Evolutionary conservation across 768 basidiomycete species (phyloP), one percentile per base, ranked within the genome.

Genomic region (Suillus decipiens): DNA sequence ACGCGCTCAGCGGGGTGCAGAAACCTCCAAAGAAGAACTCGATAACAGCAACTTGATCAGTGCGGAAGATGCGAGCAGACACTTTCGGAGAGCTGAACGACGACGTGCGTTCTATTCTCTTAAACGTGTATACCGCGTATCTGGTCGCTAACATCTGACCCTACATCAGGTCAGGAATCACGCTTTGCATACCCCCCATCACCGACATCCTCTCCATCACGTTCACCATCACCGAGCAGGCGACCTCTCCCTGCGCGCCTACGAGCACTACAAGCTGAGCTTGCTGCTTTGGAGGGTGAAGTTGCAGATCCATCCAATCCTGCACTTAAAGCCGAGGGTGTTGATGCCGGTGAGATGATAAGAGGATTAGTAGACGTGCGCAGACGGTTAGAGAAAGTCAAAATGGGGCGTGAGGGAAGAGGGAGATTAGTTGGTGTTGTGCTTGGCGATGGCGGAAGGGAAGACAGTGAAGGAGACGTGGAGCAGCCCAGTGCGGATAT

Each of bases 261-360:
- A 24, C 83, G 84, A 10, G 74, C 79, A 2, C 80, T 99, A 9
- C 90, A 94, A 64, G 82, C 83, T 2, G 96, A 99, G 70, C 80
- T 98, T 1, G 75, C 83, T 0, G 82, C 92, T 34, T 81, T 99
- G 4, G 96, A 99, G 73, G 73, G 78, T 1, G 93, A 96, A 70
- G 80, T 96, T n/a, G 81, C 87, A 0, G 90, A 93, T 67, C 92
- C 91, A 11, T 84, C 91, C 3, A 93, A 89, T 71, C 89, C 89
- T 17, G 76, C 86, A 14, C 70, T 90, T 31, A 80, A 81, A 55
- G 88, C 88, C 62, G 83, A 84, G 45, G 81, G 83, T 57, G 82
- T 87, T 22, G 89, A 92, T 74, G 85, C 90, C 0, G 89, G 87
- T 8, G 88, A 90, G 70, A 81, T 93, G 65, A 87, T 94, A 60